Evolutionary conservation across 2,329 filamentous ascomycete species (phyloP), one percentile per base, ranked within the genome.

Genomic region (Colletotrichum caudatum): DNA sequence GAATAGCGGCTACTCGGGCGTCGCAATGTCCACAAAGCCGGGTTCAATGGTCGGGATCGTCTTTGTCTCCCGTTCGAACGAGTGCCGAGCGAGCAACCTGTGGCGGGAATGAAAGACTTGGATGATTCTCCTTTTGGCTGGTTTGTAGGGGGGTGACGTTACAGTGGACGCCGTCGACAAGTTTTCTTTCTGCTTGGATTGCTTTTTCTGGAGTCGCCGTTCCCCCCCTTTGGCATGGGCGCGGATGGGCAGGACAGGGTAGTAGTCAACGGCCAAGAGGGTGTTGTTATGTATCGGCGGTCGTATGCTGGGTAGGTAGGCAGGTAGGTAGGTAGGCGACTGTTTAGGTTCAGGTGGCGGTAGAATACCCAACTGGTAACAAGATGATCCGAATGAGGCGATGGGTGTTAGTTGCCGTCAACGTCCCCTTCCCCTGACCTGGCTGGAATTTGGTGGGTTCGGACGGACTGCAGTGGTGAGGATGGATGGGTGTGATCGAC

Each of bases 11-110:
- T 71, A 69, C 26, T 39, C 66, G 33, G 51, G 48, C 58, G 68
- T 71, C 58, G 69, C 69, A 71, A 71, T 71, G 58, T 71, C 69
- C 64, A 71, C 69, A 69, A 68, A 39, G 69, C 53, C 64, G 51
- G 67, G 62, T 46, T 60, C 56, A 41, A 56, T 44, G 39, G 23
- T 53, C 37, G 56, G 51, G 62, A 35, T 46, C 29, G 65, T 50
- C 41, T 59, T 37, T 64, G 53, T 29, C 63, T 67, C 61, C 41
- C 51, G 50, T n/a, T 56, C 53, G 64, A 51, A 58, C 64, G 68
- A 71, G 39, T 46, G 33, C 69, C 44, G 68, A 68, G 29, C 29
- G 44, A 69, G 69, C 56, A 71, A 71, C 59, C 51, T 54, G 58
- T 51, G 65, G 53, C 65, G 64, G 64, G 59, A 63, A 69, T n/a